Conservation (phyloP, 2,329 filamentous ascomycete species). For the Fusarium avenaceum region DNA sequence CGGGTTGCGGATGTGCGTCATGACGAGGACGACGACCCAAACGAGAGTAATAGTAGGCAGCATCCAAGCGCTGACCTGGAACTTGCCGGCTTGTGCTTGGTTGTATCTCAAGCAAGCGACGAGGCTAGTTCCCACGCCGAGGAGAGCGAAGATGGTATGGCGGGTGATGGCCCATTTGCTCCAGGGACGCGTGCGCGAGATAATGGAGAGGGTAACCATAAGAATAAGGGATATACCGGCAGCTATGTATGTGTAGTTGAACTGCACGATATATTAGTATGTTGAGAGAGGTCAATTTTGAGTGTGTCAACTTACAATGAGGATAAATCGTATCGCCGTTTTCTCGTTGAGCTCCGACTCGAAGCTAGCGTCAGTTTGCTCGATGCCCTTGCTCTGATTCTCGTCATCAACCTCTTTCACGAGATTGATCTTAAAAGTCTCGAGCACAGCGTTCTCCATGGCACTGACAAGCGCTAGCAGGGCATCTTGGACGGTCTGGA, state of each 20-base stretch:
- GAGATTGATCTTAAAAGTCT: constrained; percentile 52
- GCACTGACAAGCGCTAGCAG: constrained; percentile 32
- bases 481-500: constrained; percentile 13
- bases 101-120: constrained; percentile 47
- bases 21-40: constrained; percentile 51
- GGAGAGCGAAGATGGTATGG: constrained; percentile 47
- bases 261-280: constrained; percentile 42
- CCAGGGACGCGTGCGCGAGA: constrained; percentile 51
- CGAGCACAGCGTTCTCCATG: constrained; percentile 51
- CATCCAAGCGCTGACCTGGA: constrained; percentile 51
- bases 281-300: background rate
- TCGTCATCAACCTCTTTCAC: constrained; percentile 41
- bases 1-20: constrained; percentile 53
- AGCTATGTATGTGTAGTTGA: constrained; percentile 54
- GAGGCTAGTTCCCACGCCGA: constrained; percentile 51
- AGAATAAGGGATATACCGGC: constrained; percentile 52
- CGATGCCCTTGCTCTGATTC: constrained; percentile 33
- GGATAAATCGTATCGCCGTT: constrained; percentile 47
- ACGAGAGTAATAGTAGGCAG: constrained; percentile 54
- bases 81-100: constrained; percentile 28
- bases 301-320: constrained; percentile 49
- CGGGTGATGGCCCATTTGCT: constrained; percentile 52
- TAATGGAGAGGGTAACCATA: constrained; percentile 51
- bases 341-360: constrained; percentile 44
- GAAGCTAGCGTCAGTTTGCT: constrained; percentile 32